phyloP scores from a whole-genome alignment of 1,139 yeast species.

The Geotrichum reessii region DNA sequence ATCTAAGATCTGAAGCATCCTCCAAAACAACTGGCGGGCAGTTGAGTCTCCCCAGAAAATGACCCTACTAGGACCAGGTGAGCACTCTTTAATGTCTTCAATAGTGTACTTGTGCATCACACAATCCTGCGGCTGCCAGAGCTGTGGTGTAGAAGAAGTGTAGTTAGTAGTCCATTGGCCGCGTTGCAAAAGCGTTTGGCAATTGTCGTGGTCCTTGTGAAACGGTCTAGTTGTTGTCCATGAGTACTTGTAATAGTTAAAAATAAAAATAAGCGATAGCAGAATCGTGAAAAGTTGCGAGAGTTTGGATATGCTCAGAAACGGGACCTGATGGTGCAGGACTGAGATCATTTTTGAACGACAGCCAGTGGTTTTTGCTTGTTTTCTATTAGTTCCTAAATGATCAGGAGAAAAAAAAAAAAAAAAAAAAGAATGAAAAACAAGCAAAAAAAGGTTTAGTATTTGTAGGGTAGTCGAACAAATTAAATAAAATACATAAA shows the following conservation, averaged over 20 bases:
- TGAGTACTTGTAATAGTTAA: background rate
- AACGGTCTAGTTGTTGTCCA: background rate
- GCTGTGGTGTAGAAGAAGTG: constrained; percentile 1
- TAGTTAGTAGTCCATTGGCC: constrained; percentile 15
- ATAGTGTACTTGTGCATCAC: constrained; percentile 3
- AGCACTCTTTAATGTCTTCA: constrained; percentile 9
- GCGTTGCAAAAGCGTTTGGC: constrained; percentile 4
- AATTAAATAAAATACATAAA: too few species aligned
- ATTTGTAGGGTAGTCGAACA: too few species aligned
- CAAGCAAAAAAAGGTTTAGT: too few species aligned
- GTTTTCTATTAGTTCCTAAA: too few species aligned
- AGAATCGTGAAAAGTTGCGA: background rate
- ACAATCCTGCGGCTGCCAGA: constrained; percentile 17
- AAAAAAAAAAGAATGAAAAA: too few species aligned
- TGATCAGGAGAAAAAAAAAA: too few species aligned
- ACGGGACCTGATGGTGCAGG: background rate
- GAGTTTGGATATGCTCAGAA: background rate
- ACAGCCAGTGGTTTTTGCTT: too few species aligned
- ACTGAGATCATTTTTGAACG: background rate
- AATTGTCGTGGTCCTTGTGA: background rate
- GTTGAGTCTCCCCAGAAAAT: constrained; percentile 18
- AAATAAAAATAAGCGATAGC: background rate
- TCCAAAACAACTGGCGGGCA: constrained; percentile 15
- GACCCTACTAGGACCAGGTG: constrained; percentile 8
- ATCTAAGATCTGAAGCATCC: constrained; percentile 8